Base-by-base conservation (phyloP, 2,329 filamentous ascomycete species). In the Cadophora luteo-olivacea region DNA sequence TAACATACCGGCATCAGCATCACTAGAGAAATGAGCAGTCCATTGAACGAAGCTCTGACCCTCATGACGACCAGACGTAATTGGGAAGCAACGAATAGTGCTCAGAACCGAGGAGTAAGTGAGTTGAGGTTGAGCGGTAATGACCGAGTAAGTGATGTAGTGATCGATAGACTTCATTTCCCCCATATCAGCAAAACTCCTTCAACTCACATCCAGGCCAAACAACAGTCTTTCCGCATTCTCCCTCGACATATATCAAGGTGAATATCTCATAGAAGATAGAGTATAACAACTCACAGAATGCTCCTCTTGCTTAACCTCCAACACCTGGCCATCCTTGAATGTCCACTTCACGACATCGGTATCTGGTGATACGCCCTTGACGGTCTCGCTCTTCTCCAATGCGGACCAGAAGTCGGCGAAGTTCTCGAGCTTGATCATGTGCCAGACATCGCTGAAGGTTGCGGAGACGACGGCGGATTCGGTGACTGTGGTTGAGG, bases 261-360 rank as follows among this genome's bases (percentile, higher is more conserved):
- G 41, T 19, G 41, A 45, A 45, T 6, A 16, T 5, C 12, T 5
- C 12, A 19, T 19, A 16, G 12, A 1, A 5, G 12, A 14, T 11
- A 65, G 3, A 19, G 55, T n/a, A 22, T 2, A 52, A 22, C 2
- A 54, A 79, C 85, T 69, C 80, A 91, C 88, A 72, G 87, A 90
- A 81, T 92, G 89, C 82, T 91, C 90, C 80, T 92, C 90, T 82
- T 91, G 89, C 87, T 92, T 92, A 73, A 92, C 87, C 79, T 92
- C 89, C 24, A 91, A 81, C 66, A 87, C 84, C 33, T 86, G 88
- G 61, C 89, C 89, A 75, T 92, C 90, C 78, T 89, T 88, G 83
- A 92, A 92, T 24, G 84, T 86, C 90, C 90, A 92, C 79, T 86
- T 85, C 75, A 91, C 85, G 67, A 92, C 81, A 74, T 92, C 89